Conservation (phyloP, 1,284 basidiomycete genomes). For the Butyriboletus appendiculatus region DNA sequence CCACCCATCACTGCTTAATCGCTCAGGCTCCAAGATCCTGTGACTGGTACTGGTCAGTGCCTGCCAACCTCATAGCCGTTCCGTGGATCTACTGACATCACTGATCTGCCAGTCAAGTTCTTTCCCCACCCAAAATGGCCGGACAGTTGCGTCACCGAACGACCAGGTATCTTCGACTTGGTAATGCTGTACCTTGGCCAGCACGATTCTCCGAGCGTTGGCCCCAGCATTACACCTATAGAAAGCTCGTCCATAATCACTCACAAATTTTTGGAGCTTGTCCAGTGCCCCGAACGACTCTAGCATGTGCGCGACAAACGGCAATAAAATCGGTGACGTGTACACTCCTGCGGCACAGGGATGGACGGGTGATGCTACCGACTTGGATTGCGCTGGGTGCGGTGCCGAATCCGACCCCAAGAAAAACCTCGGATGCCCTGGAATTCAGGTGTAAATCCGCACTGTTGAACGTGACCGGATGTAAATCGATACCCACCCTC, state of each 20-base stretch:
- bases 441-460: constrained; percentile 4
- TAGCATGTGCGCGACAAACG: constrained; percentile 81
- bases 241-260: constrained; percentile 76
- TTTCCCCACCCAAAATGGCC: constrained; percentile 94
- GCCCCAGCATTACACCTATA: constrained; percentile 53
- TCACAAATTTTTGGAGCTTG: constrained; percentile 78
- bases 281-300: constrained; percentile 88
- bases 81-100: constrained; percentile 17
- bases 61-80: background rate
- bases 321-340: constrained; percentile 88
- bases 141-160: constrained; percentile 59
- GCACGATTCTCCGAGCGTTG: constrained; percentile 24
- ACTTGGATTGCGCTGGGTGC: constrained; percentile 83
- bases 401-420: constrained; percentile 97
- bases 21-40: constrained; percentile 1
- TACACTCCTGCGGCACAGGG: constrained; percentile 94
- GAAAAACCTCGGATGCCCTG: constrained; percentile 95
- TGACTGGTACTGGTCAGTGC: constrained; percentile 9
- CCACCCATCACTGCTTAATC: background rate
- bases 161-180: constrained; percentile 56
- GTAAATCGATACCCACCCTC: constrained; percentile 53
- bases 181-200: constrained; percentile 39
- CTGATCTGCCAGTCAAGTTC: constrained; percentile 82
- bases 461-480: background rate
- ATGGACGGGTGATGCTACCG: constrained; percentile 68